These are phyloP conservation scores for Phylloporus arenicola DNA, from an alignment of 768 basidiomycete species.

Conservation along the genomic window DNA sequence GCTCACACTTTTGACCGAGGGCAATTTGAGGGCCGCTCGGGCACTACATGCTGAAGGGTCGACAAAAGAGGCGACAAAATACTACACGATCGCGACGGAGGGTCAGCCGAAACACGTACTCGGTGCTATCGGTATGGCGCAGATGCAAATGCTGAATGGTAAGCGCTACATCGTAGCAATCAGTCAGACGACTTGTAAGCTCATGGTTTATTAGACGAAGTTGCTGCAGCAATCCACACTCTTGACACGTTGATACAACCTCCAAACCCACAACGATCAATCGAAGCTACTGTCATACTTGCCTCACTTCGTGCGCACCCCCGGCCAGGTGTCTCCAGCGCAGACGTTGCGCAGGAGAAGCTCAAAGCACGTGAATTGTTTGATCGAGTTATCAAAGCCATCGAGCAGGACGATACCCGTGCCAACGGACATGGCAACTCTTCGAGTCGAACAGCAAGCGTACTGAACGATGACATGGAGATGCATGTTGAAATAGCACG, in stretches of 20 bases:
- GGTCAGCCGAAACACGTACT: conserved; percentile 70
- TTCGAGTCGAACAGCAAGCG: conserved; percentile 39
- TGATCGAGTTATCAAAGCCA: conserved; percentile 64
- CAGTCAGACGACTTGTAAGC: background rate
- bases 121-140: conserved; percentile 80
- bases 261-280: conserved; percentile 56
- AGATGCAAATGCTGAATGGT: conserved; percentile 84
- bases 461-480: conserved; percentile 72
- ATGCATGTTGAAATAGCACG: conserved; percentile 89
- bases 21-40: conserved; percentile 78
- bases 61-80: conserved; percentile 57
- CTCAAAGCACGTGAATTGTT: conserved; percentile 74
- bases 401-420: conserved; percentile 57
- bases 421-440: conserved; percentile 34
- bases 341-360: conserved; percentile 69
- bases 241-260: conserved; percentile 72
- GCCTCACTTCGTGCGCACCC: conserved; percentile 84
- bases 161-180: conserved; percentile 7
- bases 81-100: conserved; percentile 63
- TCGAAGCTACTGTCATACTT: conserved; percentile 85
- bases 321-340: conserved; percentile 70
- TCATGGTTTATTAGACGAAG: conserved; percentile 54
- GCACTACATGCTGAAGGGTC: conserved; percentile 71
- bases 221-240: conserved; percentile 79
- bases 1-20: conserved; percentile 76